Evolutionary conservation across 2,329 filamentous ascomycete genomes (phyloP), one percentile per base, ranked within the genome.

Genomic region (Fusarium abutilonis): DNA sequence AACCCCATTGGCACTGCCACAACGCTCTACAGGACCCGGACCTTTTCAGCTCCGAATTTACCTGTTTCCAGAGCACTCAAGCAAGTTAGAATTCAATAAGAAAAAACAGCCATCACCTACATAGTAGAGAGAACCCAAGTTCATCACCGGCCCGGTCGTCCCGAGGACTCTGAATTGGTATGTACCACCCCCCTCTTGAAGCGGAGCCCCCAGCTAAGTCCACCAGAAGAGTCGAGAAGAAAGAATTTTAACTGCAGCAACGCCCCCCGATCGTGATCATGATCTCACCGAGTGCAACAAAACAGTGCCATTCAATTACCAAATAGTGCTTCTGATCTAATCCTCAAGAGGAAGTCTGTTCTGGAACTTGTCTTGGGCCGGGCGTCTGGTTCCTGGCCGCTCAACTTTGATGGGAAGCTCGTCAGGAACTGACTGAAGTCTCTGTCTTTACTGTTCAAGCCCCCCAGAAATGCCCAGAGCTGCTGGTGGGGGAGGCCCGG

Each of bases 341-440:
- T 29, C 72, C 69, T 49, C 61, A 70, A 70, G 55, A 40, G 72
- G 72, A 66, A 75, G 56, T 21, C 51, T 46, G 38, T 26, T 42
- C 48, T 65, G 52, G 38, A 57, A 60, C 48, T 48, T 52, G 41
- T 49, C 44, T 56, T 68, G 71, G 59, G 66, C 67, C 70, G 52
- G 68, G 64, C 64, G 66, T 56, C 63, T 63, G 71, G 73, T 74
- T 68, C 72, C 72, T 74, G 72, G 66, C 67, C 65, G 67, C 60
- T 71, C 64, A 70, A 56, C 66, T 38, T 36, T 26, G 23, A 26
- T 26, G 23, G 23, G 23, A 8, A 26, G 23, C 23, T 26, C 23
- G 23, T 8, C 23, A 26, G 23, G 23, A 26, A 26, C 23, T 35
- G 69, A 70, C 69, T 65, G 63, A 69, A 42, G 62, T 52, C 49